Evolutionary conservation across 345 rosid species (phyloP), one percentile per base, ranked within the genome.

Genomic region (Orychophragmus violaceus): DNA sequence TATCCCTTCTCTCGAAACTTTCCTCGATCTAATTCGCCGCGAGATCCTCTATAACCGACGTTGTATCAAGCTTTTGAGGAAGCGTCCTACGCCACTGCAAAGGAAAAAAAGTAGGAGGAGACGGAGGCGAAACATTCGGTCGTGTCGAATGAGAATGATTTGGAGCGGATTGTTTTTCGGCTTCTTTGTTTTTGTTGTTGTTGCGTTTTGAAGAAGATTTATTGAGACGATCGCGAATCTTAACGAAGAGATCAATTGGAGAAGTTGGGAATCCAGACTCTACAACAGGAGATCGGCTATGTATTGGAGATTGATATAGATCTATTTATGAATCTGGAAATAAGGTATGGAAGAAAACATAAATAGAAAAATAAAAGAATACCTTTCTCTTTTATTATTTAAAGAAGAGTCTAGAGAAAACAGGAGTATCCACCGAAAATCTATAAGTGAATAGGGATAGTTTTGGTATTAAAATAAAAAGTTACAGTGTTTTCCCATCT

Each of bases 201-300:
- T 5, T 30, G 50, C 82, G 78, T 82, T 70, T 82, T 0, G 79
- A 66, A 24, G 81, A 59, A 24, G 30, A 6, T 76, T 82, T 93
- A 36, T 78, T 83, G 50, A 90, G 74, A 23, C 93, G 84, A 71
- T 86, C 86, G 13, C 83, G 88, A 68, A 90, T 90, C 81, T 93
- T 93, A 45, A 80, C 86, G 54, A 93, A 85, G 33, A 93, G 88
- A 76, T 90, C 96, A 65, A 87, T 69, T 1, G 87, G 81, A 42
- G 97, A 94, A 36, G 99, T 85, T 5, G 99, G 96, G 76, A 88
- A 94, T 1, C 97, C 99, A 8, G 97, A 87, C 65, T 87, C 81
- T 4, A 93, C 91, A 11, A 90, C 90, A 10, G 86, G 83, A 3
- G 96, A 90, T 48, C 81, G 83, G 11, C 87, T 83, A 29, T 59